Evolutionary conservation across 495 filamentous ascomycete genomes (phyloP).

Genomic region (Pseudoneurospora amorphoporcata): DNA sequence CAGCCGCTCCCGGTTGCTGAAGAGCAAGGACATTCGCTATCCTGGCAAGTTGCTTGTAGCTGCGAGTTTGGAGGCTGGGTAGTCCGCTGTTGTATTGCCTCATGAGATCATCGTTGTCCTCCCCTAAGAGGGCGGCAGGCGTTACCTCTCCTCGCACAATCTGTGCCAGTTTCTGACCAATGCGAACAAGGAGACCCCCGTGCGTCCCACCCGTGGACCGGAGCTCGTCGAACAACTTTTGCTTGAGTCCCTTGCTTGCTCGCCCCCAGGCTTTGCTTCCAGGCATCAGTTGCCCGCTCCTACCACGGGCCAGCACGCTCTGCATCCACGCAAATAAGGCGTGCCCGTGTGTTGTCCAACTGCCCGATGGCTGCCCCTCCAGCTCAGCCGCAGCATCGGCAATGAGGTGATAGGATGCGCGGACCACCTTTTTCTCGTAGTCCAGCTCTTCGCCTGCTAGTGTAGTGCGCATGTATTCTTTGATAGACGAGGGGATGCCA

Average conservation of each 20-base stretch:
- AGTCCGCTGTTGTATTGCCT: neutral
- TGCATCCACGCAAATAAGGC: constrained; percentile 13
- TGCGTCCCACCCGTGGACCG: neutral
- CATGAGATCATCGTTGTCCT: too few species aligned
- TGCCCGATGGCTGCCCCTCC: neutral
- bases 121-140: neutral
- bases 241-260: too few species aligned
- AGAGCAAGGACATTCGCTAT: too few species aligned
- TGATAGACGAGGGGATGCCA: constrained; percentile 2
- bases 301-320: neutral
- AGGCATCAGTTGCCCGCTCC: constrained; percentile 2
- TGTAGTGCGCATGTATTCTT: neutral
- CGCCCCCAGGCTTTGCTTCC: neutral
- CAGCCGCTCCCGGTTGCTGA: too few species aligned
- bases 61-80: constrained; percentile 4
- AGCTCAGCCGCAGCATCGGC: constrained; percentile 8
- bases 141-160: too few species aligned
- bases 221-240: too few species aligned
- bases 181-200: neutral
- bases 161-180: too few species aligned
- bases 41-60: constrained; percentile 18
- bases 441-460: constrained; percentile 1
- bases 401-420: constrained; percentile 13
- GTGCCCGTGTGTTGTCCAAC: neutral
- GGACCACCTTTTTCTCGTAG: constrained; percentile 7